Conservation (phyloP, 2,329 filamentous ascomycete genomes). For the Aspergillus versicolor region DNA sequence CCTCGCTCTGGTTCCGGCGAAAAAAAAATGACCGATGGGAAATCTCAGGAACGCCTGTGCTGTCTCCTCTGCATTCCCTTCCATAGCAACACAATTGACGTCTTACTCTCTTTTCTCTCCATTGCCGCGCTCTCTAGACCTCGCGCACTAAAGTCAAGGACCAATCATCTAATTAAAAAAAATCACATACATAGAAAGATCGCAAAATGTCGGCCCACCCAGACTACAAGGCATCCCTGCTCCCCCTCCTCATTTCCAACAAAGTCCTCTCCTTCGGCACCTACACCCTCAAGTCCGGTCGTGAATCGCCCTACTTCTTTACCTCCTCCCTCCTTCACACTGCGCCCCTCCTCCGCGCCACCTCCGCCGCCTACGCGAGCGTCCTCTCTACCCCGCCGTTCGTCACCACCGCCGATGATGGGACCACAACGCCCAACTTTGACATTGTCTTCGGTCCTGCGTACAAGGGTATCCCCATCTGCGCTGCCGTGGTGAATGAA, state of each 20-base stretch:
- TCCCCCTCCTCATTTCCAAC: conserved; percentile 21
- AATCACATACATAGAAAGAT: not conserved
- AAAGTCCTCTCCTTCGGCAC: conserved; percentile 24
- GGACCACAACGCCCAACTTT: conserved; percentile 52
- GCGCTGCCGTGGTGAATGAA: conserved; percentile 72
- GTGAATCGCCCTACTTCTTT: conserved; percentile 93
- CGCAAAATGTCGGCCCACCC: conserved; percentile 8
- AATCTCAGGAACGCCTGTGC: not conserved
- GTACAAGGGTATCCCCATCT: conserved; percentile 96
- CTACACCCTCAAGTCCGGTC: conserved; percentile 78
- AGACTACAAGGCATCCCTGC: conserved; percentile 18
- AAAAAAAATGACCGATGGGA: not conserved
- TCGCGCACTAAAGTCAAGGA: not conserved
- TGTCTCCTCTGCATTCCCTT: not conserved
- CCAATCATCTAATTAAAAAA: not conserved
- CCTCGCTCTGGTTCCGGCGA: conserved; percentile 18
- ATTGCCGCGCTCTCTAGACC: not conserved
- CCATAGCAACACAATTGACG: not conserved
- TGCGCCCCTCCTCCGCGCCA: conserved; percentile 71
- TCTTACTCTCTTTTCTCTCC: not conserved
- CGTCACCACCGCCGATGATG: conserved; percentile 35
- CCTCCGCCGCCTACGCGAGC: conserved; percentile 77
- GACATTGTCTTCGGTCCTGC: conserved; percentile 90
- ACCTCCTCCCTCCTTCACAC: conserved; percentile 91
- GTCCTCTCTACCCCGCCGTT: conserved; percentile 52